These are phyloP conservation scores for Hemileccinum impolitum DNA, from an alignment of 768 basidiomycete genomes.

Conservation along the genomic window DNA sequence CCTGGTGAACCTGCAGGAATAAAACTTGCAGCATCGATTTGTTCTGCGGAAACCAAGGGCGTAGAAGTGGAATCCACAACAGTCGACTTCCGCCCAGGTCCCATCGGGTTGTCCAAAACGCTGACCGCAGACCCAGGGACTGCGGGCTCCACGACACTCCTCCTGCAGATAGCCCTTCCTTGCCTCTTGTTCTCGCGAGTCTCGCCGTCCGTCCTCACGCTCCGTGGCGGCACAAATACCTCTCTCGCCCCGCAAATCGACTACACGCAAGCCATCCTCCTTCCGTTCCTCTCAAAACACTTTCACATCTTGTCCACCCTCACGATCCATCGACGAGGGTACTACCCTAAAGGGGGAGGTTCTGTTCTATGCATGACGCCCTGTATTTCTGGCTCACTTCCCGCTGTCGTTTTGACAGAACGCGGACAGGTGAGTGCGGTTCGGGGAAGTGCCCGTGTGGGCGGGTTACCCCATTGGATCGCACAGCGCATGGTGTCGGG, in stretches of 20 bases:
- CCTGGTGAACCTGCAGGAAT: constrained; percentile 43
- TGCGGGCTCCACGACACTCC: constrained; percentile 67
- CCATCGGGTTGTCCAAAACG: constrained; percentile 37
- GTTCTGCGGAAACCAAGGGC: constrained; percentile 51
- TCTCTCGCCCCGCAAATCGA: constrained; percentile 71
- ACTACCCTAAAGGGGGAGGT: constrained; percentile 74
- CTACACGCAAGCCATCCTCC: constrained; percentile 59
- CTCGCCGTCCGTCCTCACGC: constrained; percentile 42
- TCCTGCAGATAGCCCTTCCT: constrained; percentile 70
- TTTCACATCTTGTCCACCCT: constrained; percentile 46
- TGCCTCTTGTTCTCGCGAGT: constrained; percentile 53
- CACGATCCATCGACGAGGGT: constrained; percentile 56
- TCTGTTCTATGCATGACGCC: constrained; percentile 44
- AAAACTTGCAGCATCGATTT: constrained; percentile 60
- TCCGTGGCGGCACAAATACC: constrained; percentile 75
- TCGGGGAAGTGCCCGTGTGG: constrained; percentile 60
- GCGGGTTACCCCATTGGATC: constrained; percentile 55
- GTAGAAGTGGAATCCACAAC: constrained; percentile 49
- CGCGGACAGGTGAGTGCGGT: constrained; percentile 53
- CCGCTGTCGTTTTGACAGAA: constrained; percentile 48
- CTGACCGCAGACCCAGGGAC: constrained; percentile 50
- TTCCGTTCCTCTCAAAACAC: constrained; percentile 64
- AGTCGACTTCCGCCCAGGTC: constrained; percentile 56
- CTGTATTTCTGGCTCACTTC: constrained; percentile 38
- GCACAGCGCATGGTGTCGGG: constrained; percentile 56